These are phyloP conservation scores for Mucor indicus DNA, from an alignment of 371 early-diverging fungal species.

Conservation along the genomic window DNA sequence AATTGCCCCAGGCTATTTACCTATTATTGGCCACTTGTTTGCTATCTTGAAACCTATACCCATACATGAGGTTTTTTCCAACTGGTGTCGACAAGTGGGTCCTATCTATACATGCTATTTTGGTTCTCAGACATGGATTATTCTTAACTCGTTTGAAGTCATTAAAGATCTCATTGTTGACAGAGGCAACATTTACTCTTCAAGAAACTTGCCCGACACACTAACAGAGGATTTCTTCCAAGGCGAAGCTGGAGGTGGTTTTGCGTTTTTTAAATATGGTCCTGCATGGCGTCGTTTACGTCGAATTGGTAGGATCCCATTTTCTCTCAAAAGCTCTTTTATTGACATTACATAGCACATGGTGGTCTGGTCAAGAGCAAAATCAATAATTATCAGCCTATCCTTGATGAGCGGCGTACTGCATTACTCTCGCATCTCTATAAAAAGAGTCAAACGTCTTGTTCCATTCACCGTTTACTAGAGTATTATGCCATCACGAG, in stretches of 20 bases:
- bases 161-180: slow-evolving; percentile 40
- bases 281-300: slow-evolving; percentile 40
- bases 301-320: slow-evolving; percentile 36
- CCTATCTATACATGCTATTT: slow-evolving; percentile 42
- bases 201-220: slow-evolving; percentile 35
- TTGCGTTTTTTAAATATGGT: slow-evolving; percentile 48
- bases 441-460: background rate
- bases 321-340: too few species aligned
- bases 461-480: slow-evolving; percentile 9
- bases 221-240: slow-evolving; percentile 33
- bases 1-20: slow-evolving; percentile 34
- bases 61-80: slow-evolving; percentile 27
- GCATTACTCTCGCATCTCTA: slow-evolving; percentile 15
- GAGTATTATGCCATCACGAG: slow-evolving; percentile 47
- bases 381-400: slow-evolving; percentile 38
- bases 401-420: slow-evolving; percentile 26
- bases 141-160: slow-evolving; percentile 32
- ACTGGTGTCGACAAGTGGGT: slow-evolving; percentile 35
- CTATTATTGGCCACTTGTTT: slow-evolving; percentile 39
- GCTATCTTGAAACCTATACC: slow-evolving; percentile 22
- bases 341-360: slow-evolving; percentile 41
- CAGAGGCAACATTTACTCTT: slow-evolving; percentile 40
- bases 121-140: slow-evolving; percentile 40
- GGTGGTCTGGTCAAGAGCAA: slow-evolving; percentile 31
- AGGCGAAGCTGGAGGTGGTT: slow-evolving; percentile 46